Evolutionary conservation across 2,329 filamentous ascomycete genomes (phyloP).

Genomic region (Penicillium italicum): DNA sequence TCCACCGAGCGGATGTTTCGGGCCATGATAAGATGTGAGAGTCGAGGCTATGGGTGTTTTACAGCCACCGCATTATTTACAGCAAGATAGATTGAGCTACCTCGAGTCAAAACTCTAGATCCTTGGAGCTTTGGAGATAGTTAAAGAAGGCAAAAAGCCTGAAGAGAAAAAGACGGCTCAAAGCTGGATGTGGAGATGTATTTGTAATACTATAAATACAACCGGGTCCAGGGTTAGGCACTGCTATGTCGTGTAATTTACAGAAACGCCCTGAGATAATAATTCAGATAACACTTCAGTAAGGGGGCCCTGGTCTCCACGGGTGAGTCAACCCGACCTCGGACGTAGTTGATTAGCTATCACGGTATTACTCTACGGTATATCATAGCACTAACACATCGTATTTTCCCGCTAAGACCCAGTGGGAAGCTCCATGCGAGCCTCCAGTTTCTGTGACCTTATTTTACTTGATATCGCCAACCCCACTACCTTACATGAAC

Average conservation of each 20-base stretch:
- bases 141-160: background rate
- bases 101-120: background rate
- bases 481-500: background rate
- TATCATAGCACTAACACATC: no score
- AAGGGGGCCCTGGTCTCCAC: no score
- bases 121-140: background rate
- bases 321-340: no score
- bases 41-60: background rate
- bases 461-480: background rate
- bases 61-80: constrained; percentile 3
- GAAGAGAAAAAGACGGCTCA: constrained; percentile 1
- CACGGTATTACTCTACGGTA: no score
- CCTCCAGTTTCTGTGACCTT: background rate
- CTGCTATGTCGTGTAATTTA: background rate
- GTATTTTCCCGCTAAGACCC: background rate
- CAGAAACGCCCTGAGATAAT: background rate
- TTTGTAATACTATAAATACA: background rate
- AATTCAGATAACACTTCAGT: background rate
- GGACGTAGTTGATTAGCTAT: background rate
- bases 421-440: background rate
- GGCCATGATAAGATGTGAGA: constrained; percentile 24
- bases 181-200: constrained; percentile 8
- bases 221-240: no score
- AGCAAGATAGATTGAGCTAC: background rate
- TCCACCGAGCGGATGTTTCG: constrained; percentile 28